Base-by-base conservation (phyloP, 2,329 filamentous ascomycete genomes). In the Talaromyces pinophilus region DNA sequence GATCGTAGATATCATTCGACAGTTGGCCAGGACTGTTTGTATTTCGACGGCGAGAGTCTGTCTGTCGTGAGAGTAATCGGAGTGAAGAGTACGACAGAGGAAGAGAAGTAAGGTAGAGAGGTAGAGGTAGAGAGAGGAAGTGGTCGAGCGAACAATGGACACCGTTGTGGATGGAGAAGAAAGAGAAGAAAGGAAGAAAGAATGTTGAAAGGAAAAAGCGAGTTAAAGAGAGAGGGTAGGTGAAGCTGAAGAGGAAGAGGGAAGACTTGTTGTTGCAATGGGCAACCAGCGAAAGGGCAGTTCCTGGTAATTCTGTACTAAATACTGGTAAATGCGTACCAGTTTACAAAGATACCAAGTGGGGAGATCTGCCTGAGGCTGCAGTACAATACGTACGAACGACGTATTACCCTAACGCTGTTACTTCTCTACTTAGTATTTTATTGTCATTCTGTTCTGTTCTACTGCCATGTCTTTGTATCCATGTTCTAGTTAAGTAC, bases 131-230 rank as follows among this genome's bases (percentile, higher is more conserved):
- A 67, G 65, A 63, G 62, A 57, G 63, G 64, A 50, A 70, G 66
- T 59, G 19, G 35, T 59, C 25, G 61, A 50, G 46, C 46, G 40
- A 52, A 46, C 62, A 57, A 64, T 55, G 61, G 62, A 66, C 67
- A 63, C 59, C 63, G 68, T 61, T 60, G 62, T 52, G 61, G 64
- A 66, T 71, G 68, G 63, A 70, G 69, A 63, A 68, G 59, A 15
- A 64, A 60, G 59, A 62, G 52, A 42, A 61, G 46, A 33, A 67
- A 64, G 59, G 61, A 57, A 54, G 25, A 55, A 42, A 57, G 62
- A 54, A 64, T 42, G 62, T 40, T n/a, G 62, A 64, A 52, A 55
- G 48, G 62, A 28, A 64, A 48, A 11, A 3, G 28, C 7, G 17
- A 44, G 40, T 59, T 25, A 59, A 44, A 64, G 62, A 64, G 52